phyloP scores from a whole-genome alignment of 2,329 filamentous ascomycete genomes.

The Ascochyta lentis region DNA sequence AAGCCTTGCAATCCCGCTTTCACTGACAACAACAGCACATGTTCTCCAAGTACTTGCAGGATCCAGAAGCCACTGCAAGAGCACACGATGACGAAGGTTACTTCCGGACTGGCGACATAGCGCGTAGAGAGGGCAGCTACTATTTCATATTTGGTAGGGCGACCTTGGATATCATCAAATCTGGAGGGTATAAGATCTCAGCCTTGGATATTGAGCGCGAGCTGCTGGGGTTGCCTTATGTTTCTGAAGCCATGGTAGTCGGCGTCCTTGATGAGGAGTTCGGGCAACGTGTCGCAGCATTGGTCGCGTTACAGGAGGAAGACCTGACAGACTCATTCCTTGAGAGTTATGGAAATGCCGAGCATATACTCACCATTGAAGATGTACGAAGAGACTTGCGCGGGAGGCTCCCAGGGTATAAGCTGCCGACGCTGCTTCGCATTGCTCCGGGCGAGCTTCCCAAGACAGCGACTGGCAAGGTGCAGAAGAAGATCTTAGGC shows the following conservation, averaged over 20 bases:
- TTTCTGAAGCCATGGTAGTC: constrained; percentile 61
- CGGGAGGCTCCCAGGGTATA: constrained; percentile 55
- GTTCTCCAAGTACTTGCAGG: constrained; percentile 51
- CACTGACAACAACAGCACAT: constrained; percentile 39
- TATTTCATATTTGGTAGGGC: constrained; percentile 63
- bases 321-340: constrained; percentile 32
- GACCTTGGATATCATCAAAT: constrained; percentile 62
- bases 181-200: constrained; percentile 63
- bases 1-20: background rate
- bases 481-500: constrained; percentile 58
- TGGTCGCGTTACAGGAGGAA: constrained; percentile 53
- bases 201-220: constrained; percentile 63
- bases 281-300: constrained; percentile 62
- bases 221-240: constrained; percentile 56
- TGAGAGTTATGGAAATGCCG: constrained; percentile 22
- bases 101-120: constrained; percentile 58
- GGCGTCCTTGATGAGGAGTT: constrained; percentile 62
- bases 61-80: constrained; percentile 54
- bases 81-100: constrained; percentile 58
- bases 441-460: constrained; percentile 56
- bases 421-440: constrained; percentile 57
- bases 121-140: constrained; percentile 50
- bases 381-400: constrained; percentile 54
- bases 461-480: constrained; percentile 58
- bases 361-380: constrained; percentile 46